A percentile compares a stretch with the other conserved stretches of the same genome.
Evolutionary conservation across 495 filamentous ascomycete genomes (phyloP).

Genomic region (Aspergillus nanangensis): DNA sequence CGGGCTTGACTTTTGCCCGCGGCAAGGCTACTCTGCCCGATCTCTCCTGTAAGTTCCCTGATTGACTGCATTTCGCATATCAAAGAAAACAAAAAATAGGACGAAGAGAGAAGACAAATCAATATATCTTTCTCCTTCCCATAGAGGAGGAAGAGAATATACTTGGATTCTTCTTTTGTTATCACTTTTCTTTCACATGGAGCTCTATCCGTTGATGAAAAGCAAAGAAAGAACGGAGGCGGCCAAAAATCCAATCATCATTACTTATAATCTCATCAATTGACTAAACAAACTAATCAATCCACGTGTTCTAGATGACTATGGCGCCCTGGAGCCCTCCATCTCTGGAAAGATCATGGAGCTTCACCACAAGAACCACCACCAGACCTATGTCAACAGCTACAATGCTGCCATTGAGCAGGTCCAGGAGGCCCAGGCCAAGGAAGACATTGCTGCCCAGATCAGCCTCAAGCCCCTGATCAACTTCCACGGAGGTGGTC

Average conservation of each 20-base stretch:
- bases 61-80: too few relatives aligned
- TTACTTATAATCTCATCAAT: too few relatives aligned
- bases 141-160: too few relatives aligned
- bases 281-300: conserved; percentile 4
- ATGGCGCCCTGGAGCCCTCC: conserved; percentile 86
- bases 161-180: too few relatives aligned
- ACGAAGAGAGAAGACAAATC: too few relatives aligned
- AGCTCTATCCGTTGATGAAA: too few relatives aligned
- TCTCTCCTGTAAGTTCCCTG: conserved; percentile 72
- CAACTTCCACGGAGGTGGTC: conserved; percentile 96
- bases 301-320: conserved; percentile 57
- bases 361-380: conserved; percentile 68
- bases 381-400: conserved; percentile 66
- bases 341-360: conserved; percentile 99
- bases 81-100: too few relatives aligned
- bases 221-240: too few relatives aligned
- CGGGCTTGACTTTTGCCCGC: conserved; percentile 69
- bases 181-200: too few relatives aligned
- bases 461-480: conserved; percentile 81
- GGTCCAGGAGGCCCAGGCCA: conserved; percentile 49
- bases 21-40: conserved; percentile 93
- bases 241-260: too few relatives aligned
- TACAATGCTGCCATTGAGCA: conserved; percentile 59
- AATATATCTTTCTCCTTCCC: too few relatives aligned
- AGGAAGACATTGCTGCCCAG: conserved; percentile 55